These are phyloP conservation scores for Carallia pectinifolia DNA, from an alignment of 345 rosid species.

Conservation along the genomic window DNA sequence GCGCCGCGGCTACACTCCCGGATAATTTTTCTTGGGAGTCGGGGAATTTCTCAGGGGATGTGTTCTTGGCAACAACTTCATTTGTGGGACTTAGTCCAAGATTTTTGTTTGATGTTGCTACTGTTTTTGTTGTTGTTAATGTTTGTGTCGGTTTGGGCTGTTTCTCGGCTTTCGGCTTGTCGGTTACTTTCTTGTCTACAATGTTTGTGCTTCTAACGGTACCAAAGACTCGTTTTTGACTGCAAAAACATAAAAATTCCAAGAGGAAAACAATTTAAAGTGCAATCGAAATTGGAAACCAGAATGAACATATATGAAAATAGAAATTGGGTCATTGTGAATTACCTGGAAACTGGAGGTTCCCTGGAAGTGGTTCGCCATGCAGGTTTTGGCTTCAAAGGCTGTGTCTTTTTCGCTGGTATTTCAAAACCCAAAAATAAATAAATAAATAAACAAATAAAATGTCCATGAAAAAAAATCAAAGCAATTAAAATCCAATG, in stretches of 20 bases:
- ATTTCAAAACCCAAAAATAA: too few relatives aligned
- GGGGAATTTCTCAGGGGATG: background rate
- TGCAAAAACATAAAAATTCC: constrained; percentile 9
- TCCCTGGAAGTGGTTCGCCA: constrained; percentile 6
- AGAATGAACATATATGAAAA: background rate
- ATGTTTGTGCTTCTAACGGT: constrained; percentile 6
- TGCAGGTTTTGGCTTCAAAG: background rate
- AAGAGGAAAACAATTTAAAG: background rate
- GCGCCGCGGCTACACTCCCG: background rate
- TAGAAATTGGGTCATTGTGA: background rate
- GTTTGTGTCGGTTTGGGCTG: background rate
- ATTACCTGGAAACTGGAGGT: constrained; percentile 11
- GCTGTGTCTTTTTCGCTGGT: background rate
- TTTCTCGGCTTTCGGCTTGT: background rate
- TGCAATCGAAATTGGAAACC: background rate
- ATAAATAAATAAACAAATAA: background rate
- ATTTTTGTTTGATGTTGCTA: background rate
- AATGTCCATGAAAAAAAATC: background rate
- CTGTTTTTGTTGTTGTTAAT: background rate
- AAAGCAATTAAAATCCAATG: background rate
- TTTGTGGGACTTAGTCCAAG: too few relatives aligned
- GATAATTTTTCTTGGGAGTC: background rate
- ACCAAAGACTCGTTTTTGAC: constrained; percentile 27
- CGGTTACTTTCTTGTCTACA: background rate
- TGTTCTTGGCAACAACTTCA: constrained; percentile 16